A percentile compares a stretch with the other conserved stretches of the same genome.
These are phyloP conservation scores for Cutaneotrichosporon curvatum DNA, from an alignment of 1,284 basidiomycete genomes.

Conservation along the genomic window DNA sequence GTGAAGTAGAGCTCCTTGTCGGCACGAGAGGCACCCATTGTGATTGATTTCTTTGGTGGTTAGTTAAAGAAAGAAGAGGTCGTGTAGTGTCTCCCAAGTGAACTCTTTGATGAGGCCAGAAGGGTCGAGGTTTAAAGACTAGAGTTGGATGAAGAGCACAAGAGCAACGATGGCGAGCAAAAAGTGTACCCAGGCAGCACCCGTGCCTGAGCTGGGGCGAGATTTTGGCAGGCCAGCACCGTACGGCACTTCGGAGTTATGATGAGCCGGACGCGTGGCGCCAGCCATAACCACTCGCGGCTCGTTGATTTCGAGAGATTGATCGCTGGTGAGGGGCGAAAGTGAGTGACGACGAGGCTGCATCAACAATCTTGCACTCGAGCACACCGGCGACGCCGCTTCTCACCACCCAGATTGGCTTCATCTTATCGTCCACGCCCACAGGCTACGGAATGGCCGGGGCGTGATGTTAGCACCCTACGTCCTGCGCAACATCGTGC, in stretches of 20 bases:
- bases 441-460: conserved; percentile 12
- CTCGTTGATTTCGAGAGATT: conserved; percentile 1
- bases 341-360: not conserved
- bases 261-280: not conserved
- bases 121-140: conserved; percentile 46
- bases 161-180: not conserved
- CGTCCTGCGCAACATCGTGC: conserved; percentile 18
- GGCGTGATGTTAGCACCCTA: conserved; percentile 18
- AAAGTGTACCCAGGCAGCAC: not conserved
- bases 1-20: conserved; percentile 90
- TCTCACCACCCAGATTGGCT: not conserved
- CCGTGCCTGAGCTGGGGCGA: not conserved
- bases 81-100: conserved; percentile 44
- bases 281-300: not conserved
- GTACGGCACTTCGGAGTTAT: not conserved
- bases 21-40: conserved; percentile 85
- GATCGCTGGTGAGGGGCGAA: too few species aligned
- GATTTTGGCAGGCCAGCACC: not conserved
- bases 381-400: not conserved
- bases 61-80: conserved; percentile 7
- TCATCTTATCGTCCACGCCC: conserved; percentile 1
- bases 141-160: conserved; percentile 15
- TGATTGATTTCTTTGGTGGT: conserved; percentile 35
- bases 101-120: conserved; percentile 39
- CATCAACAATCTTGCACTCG: not conserved